phyloP scores from a whole-genome alignment of 2,329 filamentous ascomycete species.

The Nigrospora sphaerica region DNA sequence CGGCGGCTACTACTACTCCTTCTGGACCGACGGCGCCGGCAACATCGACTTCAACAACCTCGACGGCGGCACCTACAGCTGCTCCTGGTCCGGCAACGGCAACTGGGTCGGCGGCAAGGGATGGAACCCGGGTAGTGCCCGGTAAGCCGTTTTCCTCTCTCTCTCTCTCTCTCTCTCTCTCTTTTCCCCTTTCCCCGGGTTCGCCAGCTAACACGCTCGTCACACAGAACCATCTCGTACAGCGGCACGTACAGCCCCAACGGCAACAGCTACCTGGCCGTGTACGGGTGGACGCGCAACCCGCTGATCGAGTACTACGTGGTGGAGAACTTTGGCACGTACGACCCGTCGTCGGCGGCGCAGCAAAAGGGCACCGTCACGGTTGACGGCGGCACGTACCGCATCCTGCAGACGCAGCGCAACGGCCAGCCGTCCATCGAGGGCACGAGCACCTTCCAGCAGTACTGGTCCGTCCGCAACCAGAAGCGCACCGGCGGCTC shows the following conservation, averaged over 20 bases:
- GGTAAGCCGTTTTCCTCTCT: conserved; percentile 1
- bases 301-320: conserved; percentile 34
- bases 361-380: conserved; percentile 19
- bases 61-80: conserved; percentile 38
- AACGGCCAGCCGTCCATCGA: conserved; percentile 35
- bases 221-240: conserved; percentile 37
- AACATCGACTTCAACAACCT: conserved; percentile 48
- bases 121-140: conserved; percentile 27
- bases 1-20: conserved; percentile 25
- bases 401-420: conserved; percentile 22
- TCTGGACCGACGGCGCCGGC: conserved; percentile 47
- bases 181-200: too few species aligned
- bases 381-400: conserved; percentile 24
- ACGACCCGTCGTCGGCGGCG: conserved; percentile 30
- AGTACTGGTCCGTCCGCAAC: conserved; percentile 42
- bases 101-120: conserved; percentile 43
- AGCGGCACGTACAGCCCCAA: conserved; percentile 36
- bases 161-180: too few species aligned
- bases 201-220: too few species aligned
- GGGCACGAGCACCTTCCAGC: conserved; percentile 37
- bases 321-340: conserved; percentile 33
- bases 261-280: conserved; percentile 34
- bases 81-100: conserved; percentile 36
- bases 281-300: conserved; percentile 31
- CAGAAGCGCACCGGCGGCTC: conserved; percentile 25